Conservation (phyloP, 495 filamentous ascomycete species). For the Bathelium albidoporum region DNA sequence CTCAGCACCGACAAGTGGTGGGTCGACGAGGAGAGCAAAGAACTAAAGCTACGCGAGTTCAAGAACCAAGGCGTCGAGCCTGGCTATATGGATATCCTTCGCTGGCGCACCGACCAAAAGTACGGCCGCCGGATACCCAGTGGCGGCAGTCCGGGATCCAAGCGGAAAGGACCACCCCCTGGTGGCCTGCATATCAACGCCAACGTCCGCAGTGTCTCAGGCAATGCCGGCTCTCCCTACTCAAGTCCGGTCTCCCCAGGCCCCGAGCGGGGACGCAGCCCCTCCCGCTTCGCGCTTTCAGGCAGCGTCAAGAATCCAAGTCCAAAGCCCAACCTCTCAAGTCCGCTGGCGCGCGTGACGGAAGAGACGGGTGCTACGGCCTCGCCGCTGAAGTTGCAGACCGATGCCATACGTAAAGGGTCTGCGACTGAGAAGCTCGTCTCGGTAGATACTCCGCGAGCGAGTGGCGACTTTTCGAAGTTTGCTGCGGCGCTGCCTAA, state of each 20-base stretch:
- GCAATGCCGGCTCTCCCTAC: constrained; percentile 28
- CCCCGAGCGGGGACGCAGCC: constrained; percentile 31
- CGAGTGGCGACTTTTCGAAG: constrained; percentile 19
- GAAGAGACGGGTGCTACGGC: constrained; percentile 32
- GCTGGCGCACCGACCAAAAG: constrained; percentile 91
- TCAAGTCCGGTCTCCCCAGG: constrained; percentile 22
- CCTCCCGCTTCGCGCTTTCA: constrained; percentile 21
- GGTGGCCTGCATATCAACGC: constrained; percentile 25
- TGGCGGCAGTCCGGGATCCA: constrained; percentile 3
- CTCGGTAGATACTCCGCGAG: constrained; percentile 26
- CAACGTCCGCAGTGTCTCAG: constrained; percentile 18
- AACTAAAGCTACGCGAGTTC: constrained; percentile 88
- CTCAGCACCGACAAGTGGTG: constrained; percentile 74
- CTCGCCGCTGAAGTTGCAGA: constrained; percentile 22
- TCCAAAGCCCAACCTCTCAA: constrained; percentile 27
- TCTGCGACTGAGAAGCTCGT: constrained; percentile 25
- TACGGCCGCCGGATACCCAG: constrained; percentile 51
- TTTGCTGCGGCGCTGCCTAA: not conserved
- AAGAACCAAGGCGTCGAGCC: constrained; percentile 80
- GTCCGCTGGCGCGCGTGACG: constrained; percentile 32
- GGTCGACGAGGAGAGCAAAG: constrained; percentile 82
- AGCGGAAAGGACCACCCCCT: constrained; percentile 16
- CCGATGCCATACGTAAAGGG: constrained; percentile 9
- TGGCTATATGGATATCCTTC: constrained; percentile 85
- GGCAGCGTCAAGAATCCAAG: constrained; percentile 17